Evolutionary conservation across 106 monocot species (phyloP), one percentile per base, ranked within the genome.

Genomic region (Dactylorhiza incarnata): DNA sequence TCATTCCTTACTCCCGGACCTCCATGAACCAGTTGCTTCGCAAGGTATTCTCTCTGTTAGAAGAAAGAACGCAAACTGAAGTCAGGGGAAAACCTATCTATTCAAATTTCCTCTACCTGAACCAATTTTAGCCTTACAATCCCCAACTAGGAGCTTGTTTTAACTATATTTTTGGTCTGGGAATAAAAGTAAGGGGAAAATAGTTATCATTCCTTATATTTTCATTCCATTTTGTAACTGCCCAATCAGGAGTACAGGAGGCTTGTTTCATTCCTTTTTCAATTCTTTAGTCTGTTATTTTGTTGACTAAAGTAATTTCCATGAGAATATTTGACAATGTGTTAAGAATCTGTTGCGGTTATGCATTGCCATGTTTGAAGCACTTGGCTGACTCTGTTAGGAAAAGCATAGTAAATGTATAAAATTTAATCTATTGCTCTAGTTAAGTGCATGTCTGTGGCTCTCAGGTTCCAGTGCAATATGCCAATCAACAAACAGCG

Each of bases 21-120:
- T 93, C 93, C 91, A 89, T 93, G 89, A 51, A 73, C 9, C 85
- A 91, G 68, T 78, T 93, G 49, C 93, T 96, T 73, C 89, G 96
- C 68, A 96, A 93, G 89, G 96, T 90, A 73, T 5, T 3, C 58
- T 13, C 43, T 17, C 15, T 45, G 3, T 11, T 20, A 22, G 23
- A 72, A 16, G 17, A 12, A 72, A 22, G 43, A 70, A 37, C 37
- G 37, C 37, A 46, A 72, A 23, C 3, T 16, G 15, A 72, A 59
- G 15, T 37, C 0, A 37, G 37, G 37, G 37, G 37, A 37, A 65
- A 6, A 23, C 61, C 20, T 62, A 62, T 19, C 61, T 23, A 24
- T 24, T 58, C 3, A 23, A 24, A 10, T 23, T 9, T 62, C 9
- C 1, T 62, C 7, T 8, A 5, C 22, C 20, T 62, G 22, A 62